Conservation (phyloP, 1,284 basidiomycete species). For the Trichosporon sp. region DNA sequence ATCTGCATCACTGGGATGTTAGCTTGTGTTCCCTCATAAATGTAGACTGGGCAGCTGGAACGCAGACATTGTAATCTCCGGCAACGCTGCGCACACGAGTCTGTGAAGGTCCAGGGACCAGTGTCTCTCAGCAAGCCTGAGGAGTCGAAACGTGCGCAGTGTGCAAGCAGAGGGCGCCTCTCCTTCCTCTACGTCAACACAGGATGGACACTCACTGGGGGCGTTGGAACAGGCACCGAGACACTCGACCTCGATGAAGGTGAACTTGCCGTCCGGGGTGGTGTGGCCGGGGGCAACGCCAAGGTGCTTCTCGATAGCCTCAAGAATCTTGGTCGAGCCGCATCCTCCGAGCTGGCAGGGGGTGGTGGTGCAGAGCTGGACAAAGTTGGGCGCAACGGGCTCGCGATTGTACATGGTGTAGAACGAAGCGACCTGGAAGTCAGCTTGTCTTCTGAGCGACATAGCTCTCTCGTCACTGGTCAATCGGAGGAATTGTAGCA, state of each 20-base stretch:
- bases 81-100: too few relatives aligned
- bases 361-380: constrained; percentile 98
- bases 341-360: constrained; percentile 93
- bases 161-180: not conserved
- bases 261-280: constrained; percentile 93
- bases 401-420: constrained; percentile 99
- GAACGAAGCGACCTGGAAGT: constrained; percentile 75
- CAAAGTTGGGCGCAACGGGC: constrained; percentile 89
- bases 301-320: constrained; percentile 77
- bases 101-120: too few relatives aligned
- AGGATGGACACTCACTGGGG: constrained; percentile 56
- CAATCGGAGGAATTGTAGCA: not conserved
- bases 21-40: not conserved
- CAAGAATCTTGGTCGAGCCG: constrained; percentile 75
- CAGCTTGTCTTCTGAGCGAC: not conserved
- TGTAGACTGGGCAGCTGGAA: not conserved
- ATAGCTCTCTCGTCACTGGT: not conserved
- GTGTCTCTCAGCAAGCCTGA: too few relatives aligned
- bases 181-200: not conserved
- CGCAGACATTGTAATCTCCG: not conserved
- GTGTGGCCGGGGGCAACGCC: constrained; percentile 83
- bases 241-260: constrained; percentile 96
- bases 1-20: constrained; percentile 70
- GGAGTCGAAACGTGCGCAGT: too few relatives aligned
- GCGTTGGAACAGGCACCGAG: constrained; percentile 97